Conservation (phyloP, 768 basidiomycete species). For the Plicaturopsis crispa region DNA sequence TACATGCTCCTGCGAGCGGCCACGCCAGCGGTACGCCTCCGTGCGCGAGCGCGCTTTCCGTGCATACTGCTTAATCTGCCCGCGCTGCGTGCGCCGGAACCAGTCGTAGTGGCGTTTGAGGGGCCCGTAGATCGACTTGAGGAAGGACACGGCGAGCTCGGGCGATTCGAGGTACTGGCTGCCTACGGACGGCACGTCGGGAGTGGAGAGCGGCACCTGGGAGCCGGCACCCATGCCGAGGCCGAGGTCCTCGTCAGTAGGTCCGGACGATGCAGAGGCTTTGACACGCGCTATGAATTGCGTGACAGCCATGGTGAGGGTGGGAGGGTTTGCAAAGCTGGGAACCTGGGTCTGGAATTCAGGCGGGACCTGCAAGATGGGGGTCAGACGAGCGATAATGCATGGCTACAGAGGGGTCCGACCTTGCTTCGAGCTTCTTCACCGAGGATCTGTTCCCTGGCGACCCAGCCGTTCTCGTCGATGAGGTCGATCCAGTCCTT, state of each 20-base stretch:
- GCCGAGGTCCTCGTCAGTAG: conserved; percentile 57
- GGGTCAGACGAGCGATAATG: background rate
- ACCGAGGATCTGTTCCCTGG: conserved; percentile 91
- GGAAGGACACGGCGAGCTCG: conserved; percentile 55
- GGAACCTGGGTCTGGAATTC: conserved; percentile 95
- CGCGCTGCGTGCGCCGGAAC: conserved; percentile 92
- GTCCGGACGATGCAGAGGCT: conserved; percentile 29
- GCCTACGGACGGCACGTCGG: conserved; percentile 14
- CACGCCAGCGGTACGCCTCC: conserved; percentile 94
- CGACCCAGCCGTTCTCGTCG: conserved; percentile 95
- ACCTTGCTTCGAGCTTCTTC: conserved; percentile 95
- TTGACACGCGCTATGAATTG: conserved; percentile 78
- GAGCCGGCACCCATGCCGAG: conserved; percentile 48
- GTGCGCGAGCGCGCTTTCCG: conserved; percentile 78
- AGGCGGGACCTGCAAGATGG: conserved; percentile 54
- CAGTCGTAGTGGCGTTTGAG: conserved; percentile 91
- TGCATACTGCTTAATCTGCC: conserved; percentile 87
- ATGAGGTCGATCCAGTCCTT: conserved; percentile 87
- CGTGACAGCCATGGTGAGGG: conserved; percentile 88
- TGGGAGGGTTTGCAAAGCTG: conserved; percentile 91
- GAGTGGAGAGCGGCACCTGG: conserved; percentile 41
- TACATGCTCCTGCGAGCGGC: conserved; percentile 78
- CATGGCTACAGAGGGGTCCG: conserved; percentile 6
- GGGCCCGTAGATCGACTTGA: conserved; percentile 75
- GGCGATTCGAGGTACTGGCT: conserved; percentile 49